Evolutionary conservation across 2,329 filamentous ascomycete species (phyloP), one percentile per base, ranked within the genome.

Genomic region (Xylaria sp.): DNA sequence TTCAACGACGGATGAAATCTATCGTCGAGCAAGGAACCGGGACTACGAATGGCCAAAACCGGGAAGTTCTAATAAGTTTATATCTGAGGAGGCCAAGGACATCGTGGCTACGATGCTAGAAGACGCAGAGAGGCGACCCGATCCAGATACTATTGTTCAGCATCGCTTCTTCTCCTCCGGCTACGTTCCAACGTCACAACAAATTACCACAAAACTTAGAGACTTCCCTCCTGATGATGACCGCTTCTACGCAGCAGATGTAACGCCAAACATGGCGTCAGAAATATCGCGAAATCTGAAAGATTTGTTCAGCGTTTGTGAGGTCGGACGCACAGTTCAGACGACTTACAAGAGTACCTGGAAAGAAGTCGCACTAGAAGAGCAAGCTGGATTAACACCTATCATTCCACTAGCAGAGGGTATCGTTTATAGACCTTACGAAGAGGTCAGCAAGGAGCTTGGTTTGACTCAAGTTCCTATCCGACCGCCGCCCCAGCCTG

Each of bases 1-100:
- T 13, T 90, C 91, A 13, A 95, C 92, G 48, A 92, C 92, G 21
- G 92, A 96, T 78, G 92, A 95, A 77, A 96, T 96, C 69, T 96
- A 96, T 81, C 88, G 84, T 80, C 89, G 86, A 80, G 91, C 89
- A 63, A 82, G 85, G 74, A 88, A 91, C 74, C 86, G 91, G 73
- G 92, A 94, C 76, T 95, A 94, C 78, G 90, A 92, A 76, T 95
- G 92, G 92, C 92, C 92, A 16, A 86, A 87, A 66, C 80, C 88
- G 29, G 88, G 90, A 63, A 88, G 86, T 47, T 87, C 88, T 13
- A 86, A 87, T 61, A 92, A 90, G 77, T 89, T 89, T 73, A 93
- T 93, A 73, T 93, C 91, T 68, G 84, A 87, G 64, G 92, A 93
- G 77, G 88, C 93, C 63, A 92, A 93, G 79, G 91, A 94, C 73